Base-by-base conservation (phyloP, 1,284 basidiomycete genomes). In the Ceratobasidium sp. region DNA sequence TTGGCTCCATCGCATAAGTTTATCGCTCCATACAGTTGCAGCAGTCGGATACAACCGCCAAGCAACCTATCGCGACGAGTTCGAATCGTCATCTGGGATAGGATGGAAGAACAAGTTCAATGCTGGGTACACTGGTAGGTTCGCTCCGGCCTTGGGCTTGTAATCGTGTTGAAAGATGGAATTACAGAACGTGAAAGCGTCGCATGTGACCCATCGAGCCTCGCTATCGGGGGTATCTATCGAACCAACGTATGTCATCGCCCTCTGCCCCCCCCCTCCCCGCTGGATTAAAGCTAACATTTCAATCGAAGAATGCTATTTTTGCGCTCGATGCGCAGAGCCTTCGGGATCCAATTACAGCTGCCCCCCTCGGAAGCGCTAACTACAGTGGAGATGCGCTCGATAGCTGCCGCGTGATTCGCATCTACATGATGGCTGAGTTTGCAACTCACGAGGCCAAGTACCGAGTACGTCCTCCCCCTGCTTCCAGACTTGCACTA, bases 361-460 rank as follows among this genome's bases (percentile, higher is more conserved):
- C 22, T 25, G 60, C 45, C 13, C 60, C 60, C 27, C 45, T 64
- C n/a, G 60, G 60, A 2, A 52, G 60, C 34, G 45, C 60, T 13
- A 64, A 64, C n/a, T 52, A 52, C n/a, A 64, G 60, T 27, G 60
- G 60, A 15, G 34, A 64, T 29, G 47, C 34, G 4, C 60, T 64
- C 60, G 60, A 64, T 40, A 50, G 47, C 47, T 64, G 60, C 47
- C 45, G 45, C 22, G 60, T 64, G 22, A 52, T 50, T 47, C 29
- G 60, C 45, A 64, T 64, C 20, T 64, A 64, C 60, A 64, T 64
- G 60, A 27, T 49, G 47, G 60, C 45, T 22, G 60, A 64, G 7
- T 64, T 64, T 27, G 15, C 60, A 2, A 52, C 45, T 3, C 60
- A 64, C 35, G 60, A 64, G 6, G 47, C 40, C 13, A 22, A 7